Conservation (phyloP, 23 red algal genomes). For the Rhodosorus marinus region DNA sequence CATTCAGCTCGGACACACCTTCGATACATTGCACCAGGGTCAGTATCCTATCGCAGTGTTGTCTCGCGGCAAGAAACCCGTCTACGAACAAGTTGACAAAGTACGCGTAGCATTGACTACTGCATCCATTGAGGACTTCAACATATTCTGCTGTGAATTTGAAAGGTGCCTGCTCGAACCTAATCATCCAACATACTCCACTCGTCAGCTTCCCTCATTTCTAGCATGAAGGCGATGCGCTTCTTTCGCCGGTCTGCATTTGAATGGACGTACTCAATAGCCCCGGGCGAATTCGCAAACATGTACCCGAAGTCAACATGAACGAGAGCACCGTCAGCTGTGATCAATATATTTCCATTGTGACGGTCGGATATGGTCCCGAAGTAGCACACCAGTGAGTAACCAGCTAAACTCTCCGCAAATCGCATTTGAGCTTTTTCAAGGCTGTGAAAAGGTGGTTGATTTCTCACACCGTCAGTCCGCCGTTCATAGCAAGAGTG, state of each 20-base stretch:
- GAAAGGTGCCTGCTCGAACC: slow-evolving; percentile 95
- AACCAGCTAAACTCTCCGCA: slow-evolving; percentile 80
- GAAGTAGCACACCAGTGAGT: slow-evolving; percentile 81
- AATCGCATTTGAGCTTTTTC: slow-evolving; percentile 68
- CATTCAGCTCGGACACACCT: slow-evolving; percentile 76
- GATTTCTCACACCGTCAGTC: too few species aligned
- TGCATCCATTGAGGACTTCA: slow-evolving; percentile 65
- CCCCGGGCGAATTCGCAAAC: slow-evolving; percentile 88
- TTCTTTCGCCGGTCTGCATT: too few species aligned
- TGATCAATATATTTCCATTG: slow-evolving; percentile 98
- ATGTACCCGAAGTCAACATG: slow-evolving; percentile 99
- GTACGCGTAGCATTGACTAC: slow-evolving; percentile 47
- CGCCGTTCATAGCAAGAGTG: too few species aligned
- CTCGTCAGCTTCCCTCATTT: slow-evolving; percentile 59
- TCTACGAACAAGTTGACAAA: slow-evolving; percentile 83
- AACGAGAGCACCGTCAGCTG: slow-evolving; percentile 55
- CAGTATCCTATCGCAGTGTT: slow-evolving; percentile 88
- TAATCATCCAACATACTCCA: slow-evolving; percentile 79
- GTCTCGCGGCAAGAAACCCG: slow-evolving; percentile 77
- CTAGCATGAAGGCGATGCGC: too few species aligned
- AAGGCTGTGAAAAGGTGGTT: too few species aligned
- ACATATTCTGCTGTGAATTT: slow-evolving; percentile 89
- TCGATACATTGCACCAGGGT: slow-evolving; percentile 90
- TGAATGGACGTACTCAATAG: too few species aligned
- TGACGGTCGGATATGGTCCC: slow-evolving; percentile 96